phyloP scores from a whole-genome alignment of 148 eudicot species.

The Arctostaphylos glauca region DNA sequence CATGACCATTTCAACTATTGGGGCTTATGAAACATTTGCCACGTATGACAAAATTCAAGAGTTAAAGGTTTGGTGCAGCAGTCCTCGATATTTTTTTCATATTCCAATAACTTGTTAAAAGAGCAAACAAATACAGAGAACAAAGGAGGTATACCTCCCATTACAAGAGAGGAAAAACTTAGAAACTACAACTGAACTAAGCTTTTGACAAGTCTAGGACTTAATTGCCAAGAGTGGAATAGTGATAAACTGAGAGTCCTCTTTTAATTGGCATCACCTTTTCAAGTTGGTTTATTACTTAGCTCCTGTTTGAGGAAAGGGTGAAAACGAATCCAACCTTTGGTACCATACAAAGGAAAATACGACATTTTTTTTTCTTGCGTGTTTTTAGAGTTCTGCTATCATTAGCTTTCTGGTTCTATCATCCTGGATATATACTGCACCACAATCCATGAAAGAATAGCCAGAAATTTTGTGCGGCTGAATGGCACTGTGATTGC shows the following conservation, averaged over 20 bases:
- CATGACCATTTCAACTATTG: neutral
- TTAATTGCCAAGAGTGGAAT: no score
- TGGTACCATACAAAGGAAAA: neutral
- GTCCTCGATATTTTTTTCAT: neutral
- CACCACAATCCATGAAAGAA: conserved; percentile 19
- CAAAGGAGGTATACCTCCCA: no score
- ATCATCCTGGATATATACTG: neutral
- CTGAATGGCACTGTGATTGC: conserved; percentile 20
- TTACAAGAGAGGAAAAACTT: no score
- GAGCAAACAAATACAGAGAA: no score
- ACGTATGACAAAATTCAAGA: neutral
- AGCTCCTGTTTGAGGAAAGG: neutral
- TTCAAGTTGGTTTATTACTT: conserved; percentile 3
- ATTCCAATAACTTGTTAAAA: no score
- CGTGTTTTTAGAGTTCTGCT: conserved; percentile 1
- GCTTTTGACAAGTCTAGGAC: no score
- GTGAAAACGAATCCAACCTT: neutral
- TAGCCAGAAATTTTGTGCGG: conserved; percentile 21
- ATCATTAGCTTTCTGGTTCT: conserved; percentile 15
- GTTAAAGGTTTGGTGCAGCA: neutral
- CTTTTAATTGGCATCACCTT: conserved; percentile 3
- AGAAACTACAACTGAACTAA: no score
- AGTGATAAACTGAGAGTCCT: neutral
- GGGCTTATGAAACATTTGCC: conserved; percentile 1
- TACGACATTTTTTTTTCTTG: neutral